Evolutionary conservation across 2,329 filamentous ascomycete genomes (phyloP).

Genomic region (Clonostachys rosea): DNA sequence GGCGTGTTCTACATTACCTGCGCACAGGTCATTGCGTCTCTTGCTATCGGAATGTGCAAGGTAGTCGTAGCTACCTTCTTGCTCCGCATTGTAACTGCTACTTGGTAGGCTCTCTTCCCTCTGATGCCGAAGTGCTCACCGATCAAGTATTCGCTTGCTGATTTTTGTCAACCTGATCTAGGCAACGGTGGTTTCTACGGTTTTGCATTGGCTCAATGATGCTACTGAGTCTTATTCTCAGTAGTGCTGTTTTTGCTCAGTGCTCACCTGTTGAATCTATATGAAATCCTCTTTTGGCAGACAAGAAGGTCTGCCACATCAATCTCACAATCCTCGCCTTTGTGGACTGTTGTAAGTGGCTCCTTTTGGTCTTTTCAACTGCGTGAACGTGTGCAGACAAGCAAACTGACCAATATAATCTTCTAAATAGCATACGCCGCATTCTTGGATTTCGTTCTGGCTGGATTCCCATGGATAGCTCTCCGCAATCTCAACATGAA

Average conservation of each 20-base stretch:
- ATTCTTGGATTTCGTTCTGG: not conserved
- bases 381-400: not conserved
- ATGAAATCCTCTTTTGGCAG: not conserved
- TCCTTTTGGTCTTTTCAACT: not conserved
- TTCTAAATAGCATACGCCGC: not conserved
- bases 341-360: not conserved
- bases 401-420: not conserved
- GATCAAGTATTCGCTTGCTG: not conserved
- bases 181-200: not conserved
- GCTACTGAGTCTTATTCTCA: not conserved
- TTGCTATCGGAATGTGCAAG: conserved; percentile 1
- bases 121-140: not conserved
- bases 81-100: not conserved
- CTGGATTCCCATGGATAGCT: not conserved
- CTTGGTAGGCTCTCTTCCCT: not conserved
- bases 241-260: not conserved
- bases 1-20: not conserved
- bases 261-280: conserved; percentile 1
- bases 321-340: not conserved
- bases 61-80: conserved; percentile 1
- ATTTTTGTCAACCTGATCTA: not conserved
- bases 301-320: not conserved
- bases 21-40: not conserved
- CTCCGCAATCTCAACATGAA: conserved; percentile 1
- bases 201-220: conserved; percentile 1